Evolutionary conservation across 2,329 filamentous ascomycete genomes (phyloP).

Genomic region (Pseudogymnoascus pannorum): DNA sequence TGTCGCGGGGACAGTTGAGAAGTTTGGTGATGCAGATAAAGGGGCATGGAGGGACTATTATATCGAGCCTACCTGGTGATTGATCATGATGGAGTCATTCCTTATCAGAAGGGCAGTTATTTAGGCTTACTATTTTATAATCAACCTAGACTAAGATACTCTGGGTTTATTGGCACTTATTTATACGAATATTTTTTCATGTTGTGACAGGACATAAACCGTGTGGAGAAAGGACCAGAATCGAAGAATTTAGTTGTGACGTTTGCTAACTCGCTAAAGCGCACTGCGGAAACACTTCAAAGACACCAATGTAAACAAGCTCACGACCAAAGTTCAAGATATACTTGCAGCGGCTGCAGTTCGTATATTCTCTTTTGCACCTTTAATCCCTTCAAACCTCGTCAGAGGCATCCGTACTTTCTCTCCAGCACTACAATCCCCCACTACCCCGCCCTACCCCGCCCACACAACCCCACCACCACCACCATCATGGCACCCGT

Average conservation of each 20-base stretch:
- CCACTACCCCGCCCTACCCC: constrained; percentile 6
- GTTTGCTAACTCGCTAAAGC: not conserved
- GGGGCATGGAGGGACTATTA: constrained; percentile 9
- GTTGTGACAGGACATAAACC: not conserved
- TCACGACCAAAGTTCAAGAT: not conserved
- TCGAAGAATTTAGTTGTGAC: not conserved
- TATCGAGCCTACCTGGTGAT: not conserved
- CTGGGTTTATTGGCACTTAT: not conserved
- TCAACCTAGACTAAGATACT: not conserved
- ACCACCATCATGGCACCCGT: constrained; percentile 39
- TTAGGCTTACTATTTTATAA: not conserved
- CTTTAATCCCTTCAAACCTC: not conserved
- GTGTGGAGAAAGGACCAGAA: not conserved
- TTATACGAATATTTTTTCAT: not conserved
- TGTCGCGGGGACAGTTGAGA: constrained; percentile 11
- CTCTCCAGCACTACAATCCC: not conserved
- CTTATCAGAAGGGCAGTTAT: not conserved
- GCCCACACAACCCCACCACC: not conserved
- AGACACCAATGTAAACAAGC: not conserved
- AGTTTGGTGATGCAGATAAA: constrained; percentile 12
- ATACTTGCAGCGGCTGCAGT: not conserved
- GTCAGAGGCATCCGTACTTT: not conserved
- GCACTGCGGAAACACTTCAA: not conserved
- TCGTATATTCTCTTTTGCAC: not conserved
- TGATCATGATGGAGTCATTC: not conserved